Evolutionary conservation across 345 rosid species (phyloP), one percentile per base, ranked within the genome.

Genomic region (Isatis tinctoria): DNA sequence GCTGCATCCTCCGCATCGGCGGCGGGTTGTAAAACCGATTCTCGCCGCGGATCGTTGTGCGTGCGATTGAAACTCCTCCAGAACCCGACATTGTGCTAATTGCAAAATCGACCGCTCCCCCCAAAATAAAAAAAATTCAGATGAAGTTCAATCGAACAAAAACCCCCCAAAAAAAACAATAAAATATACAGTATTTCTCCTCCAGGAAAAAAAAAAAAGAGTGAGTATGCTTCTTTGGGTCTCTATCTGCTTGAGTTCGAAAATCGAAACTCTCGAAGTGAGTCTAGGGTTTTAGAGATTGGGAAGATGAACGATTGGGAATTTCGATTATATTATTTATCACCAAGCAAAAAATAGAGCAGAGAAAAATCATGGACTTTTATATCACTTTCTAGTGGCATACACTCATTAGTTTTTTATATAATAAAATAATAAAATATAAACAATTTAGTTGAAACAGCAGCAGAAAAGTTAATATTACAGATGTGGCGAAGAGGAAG

Each of bases 1-100:
- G 78, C 69, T 77, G 82, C 63, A 69, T 87, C 60, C 74, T 75
- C 30, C 87, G 73, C 72, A 85, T 69, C 57, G 82, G 72, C 8
- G 87, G 89, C 8, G 87, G 85, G n/a, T 83, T 71, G 43, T 85
- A 83, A 58, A 85, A 83, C 22, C 87, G 81, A 60, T 78, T 78
- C 76, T 82, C 87, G 2, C 85, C 89, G 3, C 83, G 75, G 67
- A 74, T 58, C 64, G 80, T 75, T 30, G 80, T 65, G 2, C 82
- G 69, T 2, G 74, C 81, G 66, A 76, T 80, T 57, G 84, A 79
- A 74, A 68, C 84, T 10, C 82, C 79, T 58, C 83, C 82, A 3
- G 82, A 77, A 36, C 81, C 85, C 47, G 85, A 75, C 88, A 85
- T 85, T 75, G 76, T 70, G 54, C 60, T 22, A 16, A 11, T 64